Evolutionary conservation across 2,329 filamentous ascomycete species (phyloP), one percentile per base, ranked within the genome.

Genomic region (Coniella vitis): DNA sequence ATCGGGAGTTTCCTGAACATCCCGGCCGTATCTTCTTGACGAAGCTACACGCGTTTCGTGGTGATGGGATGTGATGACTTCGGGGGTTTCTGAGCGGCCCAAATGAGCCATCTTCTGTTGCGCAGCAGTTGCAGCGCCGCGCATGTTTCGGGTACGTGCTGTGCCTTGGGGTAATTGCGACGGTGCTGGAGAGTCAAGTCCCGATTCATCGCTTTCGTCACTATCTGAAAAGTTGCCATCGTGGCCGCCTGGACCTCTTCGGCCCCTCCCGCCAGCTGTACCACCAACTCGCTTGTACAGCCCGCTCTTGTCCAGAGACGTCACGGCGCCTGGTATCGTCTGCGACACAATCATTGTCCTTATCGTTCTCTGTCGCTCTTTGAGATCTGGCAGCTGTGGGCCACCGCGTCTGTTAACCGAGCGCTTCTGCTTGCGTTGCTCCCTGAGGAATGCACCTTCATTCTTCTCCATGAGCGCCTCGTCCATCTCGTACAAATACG

Each of bases 321-420:
- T 72, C 4, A 87, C 91, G 4, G 89, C 88, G 20, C 91, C 93
- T 14, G 93, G 93, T 51, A 98, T 79, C 17, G 95, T 90, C 3
- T 88, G 90, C 9, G 91, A 96, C 1, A 98, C 89, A 45, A 97
- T 79, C 57, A 96, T 76, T 0, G 91, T 96, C 40, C 93, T 83
- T 49, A 97, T 91, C 1, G 93, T 97, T 45, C 91, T 82, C 68
- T 93, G 91, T 47, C 90, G 81, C 59, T 98, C 93, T 64, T 94
- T 95, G 51, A 98, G 81, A 68, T 98, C 93, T n/a, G 93, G 93
- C 36, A 98, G 72, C 52, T 88, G 86, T 5, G 93, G 93, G 0
- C 93, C 93, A 55, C 93, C 93, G 59, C 93, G 82, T 54, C 93
- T 79, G 64, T 96, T 97, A 58, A 95, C 87, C 7, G 93, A 95